Base-by-base conservation (phyloP, 257 asterid species). In the Scutellaria barbata region DNA sequence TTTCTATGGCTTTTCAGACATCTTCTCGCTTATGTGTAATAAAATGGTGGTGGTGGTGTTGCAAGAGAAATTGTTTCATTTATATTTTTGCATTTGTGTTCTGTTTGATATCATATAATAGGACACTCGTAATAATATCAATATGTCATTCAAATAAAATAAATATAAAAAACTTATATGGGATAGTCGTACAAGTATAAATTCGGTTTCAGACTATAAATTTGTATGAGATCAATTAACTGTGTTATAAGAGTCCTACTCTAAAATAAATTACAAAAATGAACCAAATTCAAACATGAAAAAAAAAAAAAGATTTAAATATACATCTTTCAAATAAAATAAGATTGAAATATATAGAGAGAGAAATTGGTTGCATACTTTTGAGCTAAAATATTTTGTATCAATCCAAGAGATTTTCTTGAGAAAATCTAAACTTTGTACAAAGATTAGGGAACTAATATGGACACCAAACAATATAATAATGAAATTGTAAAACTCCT, bases 31-130 rank as follows among this genome's bases (percentile, higher is more conserved):
- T 37, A 33, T 66, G 46, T 68, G 73, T 40, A 63, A 69, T 78
- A 78, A 78, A 20, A 69, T 68, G 22, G 14, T 53, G 75, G 67
- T 72, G 79, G 35, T 30, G 33, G 61, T 10, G 35, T 17, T 57
- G 40, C 2, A 48, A 57, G 16, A 33, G 43, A 30, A 71, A 58
- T 56, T 43, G 70, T 55, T 71, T 13, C 48, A 17, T 20, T 53
- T 10, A n/a, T 43, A 40, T 52, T 5, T 56, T 66, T 48, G 71
- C 39, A 11, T 22, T 43, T 13, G 33, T 13, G 33, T n/a, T 41
- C 10, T 39, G 33, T n/a, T 61, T 61, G 67, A 14, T 2, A 13
- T 59, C 35, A 3, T 10, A 43, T 35, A 17, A 54, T 18, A 8
- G 10, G 41, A 58, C 58, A 71, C 41, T 16, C 61, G 1, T 61